These are phyloP conservation scores for Coprinellus micaceus DNA, from an alignment of 768 basidiomycete species.

Conservation along the genomic window DNA sequence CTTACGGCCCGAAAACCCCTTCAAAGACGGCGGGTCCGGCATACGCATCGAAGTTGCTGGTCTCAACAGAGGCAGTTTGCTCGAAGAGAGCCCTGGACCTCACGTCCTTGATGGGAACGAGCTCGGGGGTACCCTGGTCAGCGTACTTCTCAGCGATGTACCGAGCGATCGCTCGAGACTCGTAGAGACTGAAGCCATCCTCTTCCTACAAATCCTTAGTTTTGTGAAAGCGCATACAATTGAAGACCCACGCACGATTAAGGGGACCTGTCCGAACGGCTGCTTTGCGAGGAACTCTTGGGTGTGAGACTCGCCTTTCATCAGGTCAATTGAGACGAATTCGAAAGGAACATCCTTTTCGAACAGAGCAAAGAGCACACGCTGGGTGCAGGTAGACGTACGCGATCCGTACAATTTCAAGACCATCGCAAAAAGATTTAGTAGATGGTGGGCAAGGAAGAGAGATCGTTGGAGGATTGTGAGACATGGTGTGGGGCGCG, in stretches of 20 bases:
- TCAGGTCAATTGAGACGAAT: conserved; percentile 37
- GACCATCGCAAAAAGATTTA: conserved; percentile 2
- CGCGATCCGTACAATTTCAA: conserved; percentile 35
- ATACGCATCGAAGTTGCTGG: conserved; percentile 41
- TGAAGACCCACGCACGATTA: conserved; percentile 31
- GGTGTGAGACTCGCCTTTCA: conserved; percentile 38
- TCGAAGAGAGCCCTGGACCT: conserved; percentile 38
- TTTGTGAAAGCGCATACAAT: neutral
- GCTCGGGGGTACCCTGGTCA: conserved; percentile 36
- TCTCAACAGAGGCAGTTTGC: conserved; percentile 47
- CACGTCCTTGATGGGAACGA: conserved; percentile 35
- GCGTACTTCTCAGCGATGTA: conserved; percentile 54
- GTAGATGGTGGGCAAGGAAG: neutral
- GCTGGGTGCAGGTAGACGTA: conserved; percentile 39
- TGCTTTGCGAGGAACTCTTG: conserved; percentile 38
- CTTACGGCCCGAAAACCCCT: conserved; percentile 46
- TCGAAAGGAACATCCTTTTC: conserved; percentile 53
- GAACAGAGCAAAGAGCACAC: conserved; percentile 42
- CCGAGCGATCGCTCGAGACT: conserved; percentile 54
- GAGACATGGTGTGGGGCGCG: neutral
- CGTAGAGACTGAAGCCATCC: conserved; percentile 56
- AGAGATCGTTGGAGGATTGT: neutral
- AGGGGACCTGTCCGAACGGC: conserved; percentile 58
- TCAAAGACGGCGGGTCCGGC: conserved; percentile 38
- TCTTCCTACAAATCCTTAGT: conserved; percentile 36